Conservation (phyloP, 768 basidiomycete genomes). For the Leccinum ochraceum region DNA sequence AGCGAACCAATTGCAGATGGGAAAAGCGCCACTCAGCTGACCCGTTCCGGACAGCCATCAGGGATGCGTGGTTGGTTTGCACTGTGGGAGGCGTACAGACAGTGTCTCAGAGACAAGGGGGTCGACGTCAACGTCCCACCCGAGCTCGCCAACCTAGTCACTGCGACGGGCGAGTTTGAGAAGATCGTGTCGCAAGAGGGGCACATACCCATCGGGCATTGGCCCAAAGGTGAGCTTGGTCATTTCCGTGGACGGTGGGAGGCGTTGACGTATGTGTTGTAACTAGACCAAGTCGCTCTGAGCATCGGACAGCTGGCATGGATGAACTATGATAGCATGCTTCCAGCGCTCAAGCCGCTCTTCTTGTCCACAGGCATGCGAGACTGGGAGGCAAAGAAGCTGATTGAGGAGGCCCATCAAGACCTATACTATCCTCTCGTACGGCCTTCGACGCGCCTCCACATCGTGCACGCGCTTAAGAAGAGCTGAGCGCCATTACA, state of each 20-base stretch:
- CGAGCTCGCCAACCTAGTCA: conserved; percentile 51
- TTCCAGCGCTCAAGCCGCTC: conserved; percentile 62
- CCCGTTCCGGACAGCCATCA: conserved; percentile 33
- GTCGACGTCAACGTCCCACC: conserved; percentile 61
- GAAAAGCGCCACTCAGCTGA: conserved; percentile 39
- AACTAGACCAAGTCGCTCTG: conserved; percentile 54
- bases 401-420: conserved; percentile 62
- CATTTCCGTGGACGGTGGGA: conserved; percentile 6
- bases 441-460: conserved; percentile 50
- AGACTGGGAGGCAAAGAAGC: conserved; percentile 52
- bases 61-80: conserved; percentile 60
- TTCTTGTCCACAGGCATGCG: conserved; percentile 54
- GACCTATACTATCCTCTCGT: conserved; percentile 64
- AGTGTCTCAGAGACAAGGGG: conserved; percentile 50
- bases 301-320: conserved; percentile 72
- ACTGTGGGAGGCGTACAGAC: conserved; percentile 63
- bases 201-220: conserved; percentile 67
- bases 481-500: conserved; percentile 16
- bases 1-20: conserved; percentile 51
- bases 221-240: conserved; percentile 54
- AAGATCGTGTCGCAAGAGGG: conserved; percentile 55
- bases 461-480: conserved; percentile 58
- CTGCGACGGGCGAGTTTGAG: conserved; percentile 53
- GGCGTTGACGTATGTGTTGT: conserved; percentile 11
- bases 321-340: conserved; percentile 69